Evolutionary conservation across 2,329 filamentous ascomycete species (phyloP).

Genomic region (Pezicula carpinea): DNA sequence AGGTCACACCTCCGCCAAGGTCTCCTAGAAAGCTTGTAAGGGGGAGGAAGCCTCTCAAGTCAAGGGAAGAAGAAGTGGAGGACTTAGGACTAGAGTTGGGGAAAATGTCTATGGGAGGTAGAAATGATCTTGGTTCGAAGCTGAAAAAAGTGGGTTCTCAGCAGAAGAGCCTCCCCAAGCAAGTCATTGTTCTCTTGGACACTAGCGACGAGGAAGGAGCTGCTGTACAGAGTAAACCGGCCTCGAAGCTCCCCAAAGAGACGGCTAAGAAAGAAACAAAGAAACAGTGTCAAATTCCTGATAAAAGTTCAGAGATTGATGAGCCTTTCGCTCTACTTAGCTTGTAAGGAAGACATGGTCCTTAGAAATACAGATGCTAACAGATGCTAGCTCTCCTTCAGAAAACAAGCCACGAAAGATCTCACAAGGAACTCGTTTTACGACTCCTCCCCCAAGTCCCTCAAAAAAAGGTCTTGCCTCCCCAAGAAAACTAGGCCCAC

Average conservation of each 20-base stretch:
- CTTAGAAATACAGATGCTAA: conserved; percentile 5
- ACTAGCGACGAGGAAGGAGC: neutral
- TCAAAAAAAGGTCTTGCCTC: conserved; percentile 18
- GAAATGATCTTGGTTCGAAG: neutral
- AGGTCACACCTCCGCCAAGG: conserved; percentile 16
- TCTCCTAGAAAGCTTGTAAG: conserved; percentile 21
- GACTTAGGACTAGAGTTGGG: conserved; percentile 8
- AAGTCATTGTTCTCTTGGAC: neutral
- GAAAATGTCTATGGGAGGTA: neutral
- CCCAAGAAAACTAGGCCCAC: conserved; percentile 24
- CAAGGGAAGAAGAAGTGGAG: conserved; percentile 8
- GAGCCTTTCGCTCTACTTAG: conserved; percentile 16
- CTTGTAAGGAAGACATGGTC: conserved; percentile 12
- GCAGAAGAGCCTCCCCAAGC: conserved; percentile 4
- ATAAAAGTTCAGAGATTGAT: conserved; percentile 15
- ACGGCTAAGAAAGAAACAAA: neutral
- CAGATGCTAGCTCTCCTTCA: conserved; percentile 17
- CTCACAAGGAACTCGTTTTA: conserved; percentile 15
- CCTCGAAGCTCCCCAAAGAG: neutral
- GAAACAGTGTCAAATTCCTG: conserved; percentile 1
- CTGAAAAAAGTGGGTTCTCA: conserved; percentile 10
- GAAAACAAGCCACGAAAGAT: conserved; percentile 14
- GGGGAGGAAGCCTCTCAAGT: conserved; percentile 14
- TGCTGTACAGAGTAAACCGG: neutral
- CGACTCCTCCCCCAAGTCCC: conserved; percentile 25